phyloP scores from a whole-genome alignment of 2,329 filamentous ascomycete species.

The Xylaria sp. region DNA sequence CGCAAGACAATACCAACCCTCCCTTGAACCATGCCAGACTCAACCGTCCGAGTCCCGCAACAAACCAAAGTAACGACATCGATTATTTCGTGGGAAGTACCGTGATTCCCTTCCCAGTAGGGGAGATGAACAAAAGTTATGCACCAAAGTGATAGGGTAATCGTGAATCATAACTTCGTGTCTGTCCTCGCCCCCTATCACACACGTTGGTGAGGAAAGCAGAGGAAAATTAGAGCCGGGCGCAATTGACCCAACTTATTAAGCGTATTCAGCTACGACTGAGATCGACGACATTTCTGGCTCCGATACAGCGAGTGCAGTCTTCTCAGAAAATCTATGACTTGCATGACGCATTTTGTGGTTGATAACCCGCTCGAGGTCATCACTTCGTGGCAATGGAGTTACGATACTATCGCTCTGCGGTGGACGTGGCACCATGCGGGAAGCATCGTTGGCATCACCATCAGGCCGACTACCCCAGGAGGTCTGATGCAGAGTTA shows the following conservation, averaged over 20 bases:
- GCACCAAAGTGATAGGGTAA: slow-evolving; percentile 37
- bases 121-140: slow-evolving; percentile 37
- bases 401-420: slow-evolving; percentile 53
- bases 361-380: slow-evolving; percentile 45
- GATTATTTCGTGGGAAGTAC: slow-evolving; percentile 40
- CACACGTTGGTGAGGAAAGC: slow-evolving; percentile 12
- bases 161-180: slow-evolving; percentile 48
- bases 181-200: slow-evolving; percentile 32
- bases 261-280: slow-evolving; percentile 38
- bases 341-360: slow-evolving; percentile 35
- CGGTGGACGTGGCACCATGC: slow-evolving; percentile 65
- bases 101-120: slow-evolving; percentile 43
- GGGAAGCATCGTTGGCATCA: slow-evolving; percentile 81
- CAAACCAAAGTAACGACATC: slow-evolving; percentile 32
- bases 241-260: slow-evolving; percentile 17
- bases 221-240: slow-evolving; percentile 19
- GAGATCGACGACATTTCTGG: slow-evolving; percentile 40
- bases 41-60: slow-evolving; percentile 32
- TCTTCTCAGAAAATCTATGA: slow-evolving; percentile 42
- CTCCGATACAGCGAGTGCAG: slow-evolving; percentile 35
- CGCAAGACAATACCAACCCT: slow-evolving; percentile 37
- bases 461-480: slow-evolving; percentile 95
- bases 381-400: slow-evolving; percentile 48
- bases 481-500: slow-evolving; percentile 74
- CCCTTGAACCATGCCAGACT: slow-evolving; percentile 38